Conservation (phyloP, 2,329 filamentous ascomycete genomes). For the Botrytis paeoniae region DNA sequence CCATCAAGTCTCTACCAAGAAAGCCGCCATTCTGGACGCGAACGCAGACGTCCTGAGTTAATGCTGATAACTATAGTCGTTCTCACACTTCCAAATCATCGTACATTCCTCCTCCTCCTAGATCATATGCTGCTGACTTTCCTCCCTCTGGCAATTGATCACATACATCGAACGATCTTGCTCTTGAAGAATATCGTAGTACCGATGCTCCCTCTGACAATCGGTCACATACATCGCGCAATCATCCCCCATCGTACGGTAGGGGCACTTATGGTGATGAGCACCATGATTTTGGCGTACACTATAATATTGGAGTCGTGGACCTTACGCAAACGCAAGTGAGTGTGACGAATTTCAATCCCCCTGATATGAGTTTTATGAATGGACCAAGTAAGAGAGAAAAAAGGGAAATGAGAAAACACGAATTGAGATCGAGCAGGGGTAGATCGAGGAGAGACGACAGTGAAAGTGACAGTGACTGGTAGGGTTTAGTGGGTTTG, state of each 20-base stretch:
- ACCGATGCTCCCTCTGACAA: no score
- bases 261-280: background rate
- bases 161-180: no score
- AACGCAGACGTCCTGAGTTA: background rate
- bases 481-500: background rate
- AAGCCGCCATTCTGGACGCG: no score
- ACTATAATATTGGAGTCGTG: no score
- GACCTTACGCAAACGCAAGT: no score
- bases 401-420: background rate
- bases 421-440: background rate
- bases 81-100: background rate
- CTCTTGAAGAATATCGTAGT: no score
- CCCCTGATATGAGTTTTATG: background rate
- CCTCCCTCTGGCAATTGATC: background rate
- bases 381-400: background rate
- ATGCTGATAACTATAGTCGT: background rate
- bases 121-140: background rate
- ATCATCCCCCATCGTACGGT: background rate
- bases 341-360: background rate
- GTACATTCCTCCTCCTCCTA: background rate
- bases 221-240: no score
- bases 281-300: no score
- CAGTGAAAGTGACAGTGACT: background rate
- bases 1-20: background rate
- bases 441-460: background rate